phyloP scores from a whole-genome alignment of 768 basidiomycete species.

The Mycena polygramma region DNA sequence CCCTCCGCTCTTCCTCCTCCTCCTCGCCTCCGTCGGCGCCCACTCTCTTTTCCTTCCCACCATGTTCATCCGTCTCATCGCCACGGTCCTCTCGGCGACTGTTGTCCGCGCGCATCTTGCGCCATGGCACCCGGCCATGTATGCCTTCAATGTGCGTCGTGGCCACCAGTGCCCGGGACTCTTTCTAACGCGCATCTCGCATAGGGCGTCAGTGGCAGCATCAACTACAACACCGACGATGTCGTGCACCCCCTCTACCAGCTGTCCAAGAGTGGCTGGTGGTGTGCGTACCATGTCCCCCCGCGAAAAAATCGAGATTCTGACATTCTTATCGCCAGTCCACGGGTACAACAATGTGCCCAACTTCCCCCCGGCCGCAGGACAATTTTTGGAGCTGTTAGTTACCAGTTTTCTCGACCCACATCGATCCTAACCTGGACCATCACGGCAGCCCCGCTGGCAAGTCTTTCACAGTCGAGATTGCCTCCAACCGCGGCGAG shows the following conservation, averaged over 20 bases:
- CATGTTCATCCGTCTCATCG: constrained; percentile 33
- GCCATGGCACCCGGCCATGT: constrained; percentile 60
- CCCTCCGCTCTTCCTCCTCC: constrained; percentile 11
- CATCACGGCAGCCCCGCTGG: constrained; percentile 56
- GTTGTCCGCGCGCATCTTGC: constrained; percentile 57
- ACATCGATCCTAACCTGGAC: constrained; percentile 1
- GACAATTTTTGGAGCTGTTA: constrained; percentile 59
- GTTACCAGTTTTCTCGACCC: constrained; percentile 24
- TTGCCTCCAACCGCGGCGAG: constrained; percentile 62
- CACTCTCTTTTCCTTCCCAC: constrained; percentile 27
- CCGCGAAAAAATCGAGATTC: neutral
- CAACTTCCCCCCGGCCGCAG: constrained; percentile 56
- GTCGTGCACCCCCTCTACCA: constrained; percentile 60
- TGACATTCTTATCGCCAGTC: constrained; percentile 44
- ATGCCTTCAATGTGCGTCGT: constrained; percentile 57
- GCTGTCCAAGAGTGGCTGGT: constrained; percentile 56
- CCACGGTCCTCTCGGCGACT: constrained; percentile 24
- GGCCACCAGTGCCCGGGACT: neutral
- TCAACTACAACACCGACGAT: constrained; percentile 54
- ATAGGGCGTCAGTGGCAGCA: constrained; percentile 47
- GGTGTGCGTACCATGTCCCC: constrained; percentile 52
- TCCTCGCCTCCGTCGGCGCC: constrained; percentile 24
- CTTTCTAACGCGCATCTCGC: neutral
- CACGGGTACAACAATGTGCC: constrained; percentile 54
- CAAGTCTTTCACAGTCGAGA: constrained; percentile 60